Percentiles rank a stretch among this genome's conserved stretches.
Conservation (phyloP, 306 rosid species). For the Fagus crenata region DNA sequence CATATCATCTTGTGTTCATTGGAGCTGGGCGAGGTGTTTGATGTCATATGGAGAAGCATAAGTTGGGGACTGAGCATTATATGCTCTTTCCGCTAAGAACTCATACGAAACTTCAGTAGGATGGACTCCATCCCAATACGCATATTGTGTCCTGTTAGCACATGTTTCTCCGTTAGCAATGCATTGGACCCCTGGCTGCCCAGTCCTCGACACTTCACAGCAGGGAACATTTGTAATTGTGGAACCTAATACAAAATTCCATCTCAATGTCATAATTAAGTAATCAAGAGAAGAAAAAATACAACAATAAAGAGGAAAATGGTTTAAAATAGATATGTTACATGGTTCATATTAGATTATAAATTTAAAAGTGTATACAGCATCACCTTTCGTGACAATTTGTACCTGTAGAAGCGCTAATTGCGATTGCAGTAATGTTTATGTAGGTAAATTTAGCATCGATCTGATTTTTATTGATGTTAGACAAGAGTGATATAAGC, state of each 20-base stretch:
- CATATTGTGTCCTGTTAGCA: not conserved
- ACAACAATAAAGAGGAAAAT: not conserved
- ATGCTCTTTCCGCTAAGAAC: not conserved
- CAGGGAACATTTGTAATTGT: not conserved
- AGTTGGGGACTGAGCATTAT: not conserved
- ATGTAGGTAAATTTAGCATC: not conserved
- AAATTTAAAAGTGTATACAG: no score
- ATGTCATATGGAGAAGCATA: conserved; percentile 23
- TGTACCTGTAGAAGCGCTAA: no score
- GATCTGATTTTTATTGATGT: not conserved
- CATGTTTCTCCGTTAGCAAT: not conserved
- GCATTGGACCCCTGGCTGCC: not conserved
- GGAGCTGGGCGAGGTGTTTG: not conserved
- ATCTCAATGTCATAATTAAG: not conserved
- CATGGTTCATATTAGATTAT: no score
- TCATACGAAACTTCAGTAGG: not conserved
- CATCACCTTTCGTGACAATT: no score
- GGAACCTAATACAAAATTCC: not conserved
- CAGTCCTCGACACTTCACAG: not conserved
- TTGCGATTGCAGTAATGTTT: not conserved
- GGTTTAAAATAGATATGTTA: no score
- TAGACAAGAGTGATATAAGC: not conserved
- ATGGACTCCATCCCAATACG: conserved; percentile 24
- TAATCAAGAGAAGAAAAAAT: no score
- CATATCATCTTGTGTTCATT: not conserved